Evolutionary conservation across 148 eudicot species (phyloP), one percentile per base, ranked within the genome.

Genomic region (Dianthus caryophyllus): DNA sequence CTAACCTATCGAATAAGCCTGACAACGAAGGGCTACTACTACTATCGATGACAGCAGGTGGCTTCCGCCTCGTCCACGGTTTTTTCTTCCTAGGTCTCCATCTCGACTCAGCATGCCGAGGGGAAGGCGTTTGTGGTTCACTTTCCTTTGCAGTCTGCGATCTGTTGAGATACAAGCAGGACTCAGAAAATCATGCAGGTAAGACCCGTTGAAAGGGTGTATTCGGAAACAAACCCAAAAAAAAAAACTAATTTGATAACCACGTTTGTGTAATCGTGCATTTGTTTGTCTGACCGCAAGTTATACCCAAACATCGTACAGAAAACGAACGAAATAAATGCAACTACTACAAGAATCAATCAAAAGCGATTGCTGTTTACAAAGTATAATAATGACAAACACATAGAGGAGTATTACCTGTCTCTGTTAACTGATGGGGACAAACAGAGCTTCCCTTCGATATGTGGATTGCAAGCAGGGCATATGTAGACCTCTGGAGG

Each of bases 41-140:
- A 47, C 63, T 53, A 30, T 73, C 81, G 15, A 48, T 61, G 43
- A 55, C 60, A 49, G 31, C 68, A 10, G 27, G 54, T n/a, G 69
- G n/a, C 72, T 83, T 88, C 51, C 56, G 74, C 71, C 69, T 78
- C 66, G 46, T 36, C 36, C 66, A 72, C 3, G 85, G 67, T 48
- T 83, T 82, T 2, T 54, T 51, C 58, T 75, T 83, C 72, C 60
- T 64, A 20, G 76, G 76, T 67, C 75, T 82, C 79, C 83, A 78
- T 56, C 87, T 73, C 12, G 80, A 75, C 67, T 77, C 83, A 1
- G 73, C 73, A 33, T 71, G 81, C 61, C 82, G 75, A 14, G 92
- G 97, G 55, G 97, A 85, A 0, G 99, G 99, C 41, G 99, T 95
- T 65, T 90, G 88, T 17, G 99, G 97, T 78, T 86, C 96, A 52